phyloP scores from a whole-genome alignment of 352 stramenopile genomes.

The Pythium phragmiticola region DNA sequence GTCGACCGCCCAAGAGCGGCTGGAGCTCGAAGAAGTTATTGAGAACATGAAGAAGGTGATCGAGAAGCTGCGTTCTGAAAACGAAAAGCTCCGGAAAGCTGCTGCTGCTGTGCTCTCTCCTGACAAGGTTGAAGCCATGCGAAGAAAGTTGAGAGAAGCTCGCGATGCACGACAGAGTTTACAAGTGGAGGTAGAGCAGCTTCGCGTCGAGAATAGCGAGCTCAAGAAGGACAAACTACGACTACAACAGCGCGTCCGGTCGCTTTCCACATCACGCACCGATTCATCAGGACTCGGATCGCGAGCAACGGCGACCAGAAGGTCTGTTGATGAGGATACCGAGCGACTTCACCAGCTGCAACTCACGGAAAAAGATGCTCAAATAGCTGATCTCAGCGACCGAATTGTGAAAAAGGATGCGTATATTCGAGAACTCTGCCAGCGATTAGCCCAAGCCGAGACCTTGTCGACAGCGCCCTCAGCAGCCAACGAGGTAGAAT shows the following conservation, averaged over 20 bases:
- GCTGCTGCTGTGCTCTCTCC: conserved; percentile 24
- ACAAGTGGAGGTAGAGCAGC: conserved; percentile 37
- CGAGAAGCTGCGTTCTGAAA: conserved; percentile 72
- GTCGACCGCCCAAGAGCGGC: conserved; percentile 35
- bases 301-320: neutral
- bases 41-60: conserved; percentile 85
- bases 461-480: neutral
- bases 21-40: conserved; percentile 74
- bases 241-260: conserved; percentile 64
- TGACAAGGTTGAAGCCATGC: conserved; percentile 43
- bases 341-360: conserved; percentile 27
- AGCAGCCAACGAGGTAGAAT: conserved; percentile 1
- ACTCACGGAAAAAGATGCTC: conserved; percentile 30
- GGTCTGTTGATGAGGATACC: conserved; percentile 3
- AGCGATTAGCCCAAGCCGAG: neutral
- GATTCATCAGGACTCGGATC: neutral
- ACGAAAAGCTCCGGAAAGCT: conserved; percentile 54
- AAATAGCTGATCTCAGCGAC: conserved; percentile 36
- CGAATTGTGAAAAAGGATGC: conserved; percentile 18
- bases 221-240: conserved; percentile 63
- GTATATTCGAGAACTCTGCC: conserved; percentile 19
- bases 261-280: conserved; percentile 31
- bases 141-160: conserved; percentile 44
- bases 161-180: conserved; percentile 44
- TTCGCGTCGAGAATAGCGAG: conserved; percentile 38